These are phyloP conservation scores for Gaeumannomyces tritici DNA, from an alignment of 2,329 filamentous ascomycete genomes.

Conservation along the genomic window DNA sequence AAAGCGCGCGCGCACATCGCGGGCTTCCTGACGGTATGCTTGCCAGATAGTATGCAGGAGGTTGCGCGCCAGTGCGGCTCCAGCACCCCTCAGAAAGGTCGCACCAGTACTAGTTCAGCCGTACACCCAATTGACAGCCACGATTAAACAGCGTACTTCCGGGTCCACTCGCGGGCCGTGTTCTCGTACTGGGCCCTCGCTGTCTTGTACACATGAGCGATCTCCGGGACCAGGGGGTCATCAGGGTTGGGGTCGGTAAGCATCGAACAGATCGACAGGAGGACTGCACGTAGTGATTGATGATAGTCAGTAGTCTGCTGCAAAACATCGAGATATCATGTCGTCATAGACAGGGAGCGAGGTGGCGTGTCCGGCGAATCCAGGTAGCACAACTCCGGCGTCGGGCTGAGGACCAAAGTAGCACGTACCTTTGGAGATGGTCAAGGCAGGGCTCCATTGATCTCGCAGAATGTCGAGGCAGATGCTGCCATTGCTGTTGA, in stretches of 20 bases:
- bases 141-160: conserved; percentile 89
- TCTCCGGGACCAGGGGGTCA: conserved; percentile 96
- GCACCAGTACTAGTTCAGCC: background rate
- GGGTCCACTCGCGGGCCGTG: conserved; percentile 94
- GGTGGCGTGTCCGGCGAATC: no score
- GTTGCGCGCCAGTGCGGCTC: no score
- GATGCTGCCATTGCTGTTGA: conserved; percentile 99
- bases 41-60: no score
- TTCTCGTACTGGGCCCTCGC: conserved; percentile 93
- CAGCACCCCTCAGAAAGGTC: no score
- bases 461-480: conserved; percentile 97
- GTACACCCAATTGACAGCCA: conserved; percentile 1
- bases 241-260: conserved; percentile 98
- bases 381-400: no score
- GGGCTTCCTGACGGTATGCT: no score
- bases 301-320: no score
- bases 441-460: conserved; percentile 97
- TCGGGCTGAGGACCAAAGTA: background rate
- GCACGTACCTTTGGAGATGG: conserved; percentile 85
- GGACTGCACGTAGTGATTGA: conserved; percentile 46
- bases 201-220: conserved; percentile 99
- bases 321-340: no score
- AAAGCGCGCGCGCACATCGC: background rate
- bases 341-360: no score
- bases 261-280: conserved; percentile 99